phyloP scores from a whole-genome alignment of 805 yeast genomes.

The Wickerhamiella parazyma region DNA sequence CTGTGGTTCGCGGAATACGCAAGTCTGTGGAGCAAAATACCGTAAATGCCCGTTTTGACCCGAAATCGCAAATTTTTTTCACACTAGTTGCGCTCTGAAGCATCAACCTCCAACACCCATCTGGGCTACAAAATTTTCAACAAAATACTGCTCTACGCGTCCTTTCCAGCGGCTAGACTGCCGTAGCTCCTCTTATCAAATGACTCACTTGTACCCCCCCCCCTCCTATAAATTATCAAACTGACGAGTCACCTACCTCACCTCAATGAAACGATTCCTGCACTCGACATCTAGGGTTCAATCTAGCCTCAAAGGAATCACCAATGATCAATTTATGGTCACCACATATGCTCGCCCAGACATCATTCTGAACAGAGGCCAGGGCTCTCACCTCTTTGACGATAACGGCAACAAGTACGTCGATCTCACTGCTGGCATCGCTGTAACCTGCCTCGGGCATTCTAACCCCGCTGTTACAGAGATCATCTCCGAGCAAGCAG shows the following conservation, averaged over 20 bases:
- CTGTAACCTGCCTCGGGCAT: slow-evolving; percentile 93
- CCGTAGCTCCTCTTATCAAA: not conserved
- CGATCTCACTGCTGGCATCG: slow-evolving; percentile 93
- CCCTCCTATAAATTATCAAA: not conserved
- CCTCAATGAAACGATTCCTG: not conserved
- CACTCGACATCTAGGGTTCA: not conserved
- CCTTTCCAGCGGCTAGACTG: too few species aligned
- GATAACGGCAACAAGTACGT: slow-evolving; percentile 59
- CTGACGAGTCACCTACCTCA: not conserved
- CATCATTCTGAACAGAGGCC: slow-evolving; percentile 63
- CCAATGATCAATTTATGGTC: slow-evolving; percentile 18
- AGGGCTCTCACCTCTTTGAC: slow-evolving; percentile 73
- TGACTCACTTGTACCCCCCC: not conserved
- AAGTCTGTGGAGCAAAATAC: too few species aligned
- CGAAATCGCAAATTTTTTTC: too few species aligned
- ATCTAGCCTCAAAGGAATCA: not conserved
- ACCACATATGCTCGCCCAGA: slow-evolving; percentile 31
- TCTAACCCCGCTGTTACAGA: slow-evolving; percentile 60
- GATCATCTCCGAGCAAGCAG: slow-evolving; percentile 58
- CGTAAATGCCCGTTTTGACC: too few species aligned
- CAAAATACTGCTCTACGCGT: too few species aligned
- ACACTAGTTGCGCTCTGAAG: too few species aligned
- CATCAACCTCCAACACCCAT: too few species aligned
- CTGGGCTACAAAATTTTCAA: too few species aligned
- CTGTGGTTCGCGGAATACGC: too few species aligned